These are phyloP conservation scores for Cryptococcus sp. DNA, from an alignment of 1,284 basidiomycete species.

Conservation along the genomic window DNA sequence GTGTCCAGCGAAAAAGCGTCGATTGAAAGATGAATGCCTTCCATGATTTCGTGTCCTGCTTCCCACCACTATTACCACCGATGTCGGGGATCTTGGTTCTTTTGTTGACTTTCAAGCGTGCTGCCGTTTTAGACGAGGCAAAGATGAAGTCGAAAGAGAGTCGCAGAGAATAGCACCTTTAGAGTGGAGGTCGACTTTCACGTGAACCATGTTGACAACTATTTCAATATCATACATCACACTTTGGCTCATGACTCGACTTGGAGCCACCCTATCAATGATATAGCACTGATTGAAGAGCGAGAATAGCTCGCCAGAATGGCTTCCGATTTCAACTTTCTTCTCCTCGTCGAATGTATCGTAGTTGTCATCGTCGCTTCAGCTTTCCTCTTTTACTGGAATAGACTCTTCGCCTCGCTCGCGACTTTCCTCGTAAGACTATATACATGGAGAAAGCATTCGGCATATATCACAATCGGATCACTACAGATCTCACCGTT, in stretches of 20 bases:
- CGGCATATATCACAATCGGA: conserved; percentile 49
- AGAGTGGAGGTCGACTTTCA: neutral
- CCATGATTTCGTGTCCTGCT: conserved; percentile 1
- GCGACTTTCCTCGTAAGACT: conserved; percentile 48
- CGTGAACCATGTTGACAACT: neutral
- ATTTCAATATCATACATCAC: neutral
- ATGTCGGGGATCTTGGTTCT: too few relatives aligned
- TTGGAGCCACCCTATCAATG: neutral
- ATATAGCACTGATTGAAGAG: neutral
- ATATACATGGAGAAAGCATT: conserved; percentile 40
- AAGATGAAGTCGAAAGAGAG: too few relatives aligned
- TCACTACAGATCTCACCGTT: conserved; percentile 88
- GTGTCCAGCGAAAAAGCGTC: conserved; percentile 31
- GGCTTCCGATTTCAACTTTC: conserved; percentile 37
- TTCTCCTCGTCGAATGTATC: conserved; percentile 65
- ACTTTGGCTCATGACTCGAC: neutral
- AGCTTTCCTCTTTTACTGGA: conserved; percentile 85
- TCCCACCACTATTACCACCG: too few relatives aligned
- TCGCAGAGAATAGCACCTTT: neutral
- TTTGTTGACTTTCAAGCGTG: too few relatives aligned
- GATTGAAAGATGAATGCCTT: conserved; percentile 17
- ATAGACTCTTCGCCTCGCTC: conserved; percentile 68
- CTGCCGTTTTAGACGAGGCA: too few relatives aligned
- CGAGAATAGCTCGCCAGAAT: neutral
- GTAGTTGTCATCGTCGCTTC: conserved; percentile 62